A percentile compares a stretch with the other conserved stretches of the same genome.
Conservation (phyloP, 1,139 yeast species). For the Nadsonia starkeyi-henricii region DNA sequence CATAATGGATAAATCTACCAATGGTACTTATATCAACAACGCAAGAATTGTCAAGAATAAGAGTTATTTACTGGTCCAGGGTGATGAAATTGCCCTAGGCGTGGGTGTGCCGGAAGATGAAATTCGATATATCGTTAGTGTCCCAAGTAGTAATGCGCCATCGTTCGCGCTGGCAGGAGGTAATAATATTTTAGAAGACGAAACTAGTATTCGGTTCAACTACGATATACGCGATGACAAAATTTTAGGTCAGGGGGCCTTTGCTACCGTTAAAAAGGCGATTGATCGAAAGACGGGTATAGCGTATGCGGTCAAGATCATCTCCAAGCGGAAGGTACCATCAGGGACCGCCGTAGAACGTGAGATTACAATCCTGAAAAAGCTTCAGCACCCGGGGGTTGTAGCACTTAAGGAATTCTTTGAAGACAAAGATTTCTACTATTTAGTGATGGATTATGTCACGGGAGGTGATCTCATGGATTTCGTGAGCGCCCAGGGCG, state of each 20-base stretch:
- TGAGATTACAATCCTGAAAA: slow-evolving; percentile 66
- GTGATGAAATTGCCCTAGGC: slow-evolving; percentile 86
- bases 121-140: slow-evolving; percentile 56
- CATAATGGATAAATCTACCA: slow-evolving; percentile 33
- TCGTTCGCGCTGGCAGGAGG: too few species aligned
- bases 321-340: slow-evolving; percentile 69
- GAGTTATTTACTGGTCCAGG: slow-evolving; percentile 72
- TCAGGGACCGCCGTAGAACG: slow-evolving; percentile 74
- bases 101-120: slow-evolving; percentile 74
- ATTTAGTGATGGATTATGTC: slow-evolving; percentile 86
- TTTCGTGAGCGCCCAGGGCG: slow-evolving; percentile 82
- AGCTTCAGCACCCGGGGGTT: slow-evolving; percentile 71
- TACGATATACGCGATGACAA: slow-evolving; percentile 62
- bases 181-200: slow-evolving; percentile 13
- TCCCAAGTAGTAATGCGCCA: slow-evolving; percentile 23
- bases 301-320: slow-evolving; percentile 80
- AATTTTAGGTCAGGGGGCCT: slow-evolving; percentile 91
- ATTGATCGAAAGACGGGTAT: slow-evolving; percentile 74
- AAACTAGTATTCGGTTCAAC: slow-evolving; percentile 39
- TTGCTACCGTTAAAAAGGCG: slow-evolving; percentile 88
- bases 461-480: slow-evolving; percentile 98
- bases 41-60: slow-evolving; percentile 36
- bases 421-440: slow-evolving; percentile 69
- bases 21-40: slow-evolving; percentile 77
- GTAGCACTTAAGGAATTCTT: slow-evolving; percentile 71